These are phyloP conservation scores for Novymonas esmeraldas DNA, from an alignment of 208 protist species.

Conservation along the genomic window DNA sequence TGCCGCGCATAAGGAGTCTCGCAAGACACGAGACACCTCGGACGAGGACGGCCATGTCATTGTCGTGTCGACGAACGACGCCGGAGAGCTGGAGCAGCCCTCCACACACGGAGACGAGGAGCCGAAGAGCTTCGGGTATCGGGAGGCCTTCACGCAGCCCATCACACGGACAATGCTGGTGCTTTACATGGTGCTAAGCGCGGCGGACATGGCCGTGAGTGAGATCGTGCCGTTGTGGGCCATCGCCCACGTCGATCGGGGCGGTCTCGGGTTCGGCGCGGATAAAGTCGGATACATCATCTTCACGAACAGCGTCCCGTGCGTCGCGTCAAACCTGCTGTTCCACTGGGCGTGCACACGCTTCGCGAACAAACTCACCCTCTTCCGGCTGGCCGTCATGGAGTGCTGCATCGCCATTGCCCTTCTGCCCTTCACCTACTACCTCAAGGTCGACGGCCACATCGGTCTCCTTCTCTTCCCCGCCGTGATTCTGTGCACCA, in stretches of 20 bases:
- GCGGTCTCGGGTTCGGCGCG: conserved; percentile 42
- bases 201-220: conserved; percentile 39
- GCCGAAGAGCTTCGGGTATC: conserved; percentile 53
- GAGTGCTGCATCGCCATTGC: conserved; percentile 10
- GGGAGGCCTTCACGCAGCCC: conserved; percentile 34
- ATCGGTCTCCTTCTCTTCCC: conserved; percentile 22
- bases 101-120: neutral
- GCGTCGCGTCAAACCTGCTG: conserved; percentile 46
- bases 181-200: conserved; percentile 58
- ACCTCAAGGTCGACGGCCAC: conserved; percentile 7
- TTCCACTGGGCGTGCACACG: conserved; percentile 41
- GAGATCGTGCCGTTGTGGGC: conserved; percentile 62
- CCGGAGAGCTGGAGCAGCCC: neutral
- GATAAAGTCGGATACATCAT: conserved; percentile 51
- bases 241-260: conserved; percentile 42
- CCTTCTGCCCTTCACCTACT: conserved; percentile 30
- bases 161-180: conserved; percentile 50
- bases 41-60: neutral
- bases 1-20: too few species aligned
- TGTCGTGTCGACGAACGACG: conserved; percentile 1
- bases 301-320: conserved; percentile 46
- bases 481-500: conserved; percentile 37
- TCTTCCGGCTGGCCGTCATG: conserved; percentile 42
- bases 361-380: conserved; percentile 40
- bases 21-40: too few species aligned